phyloP scores from a whole-genome alignment of 2,329 filamentous ascomycete genomes.

The Arthroderma sp. region DNA sequence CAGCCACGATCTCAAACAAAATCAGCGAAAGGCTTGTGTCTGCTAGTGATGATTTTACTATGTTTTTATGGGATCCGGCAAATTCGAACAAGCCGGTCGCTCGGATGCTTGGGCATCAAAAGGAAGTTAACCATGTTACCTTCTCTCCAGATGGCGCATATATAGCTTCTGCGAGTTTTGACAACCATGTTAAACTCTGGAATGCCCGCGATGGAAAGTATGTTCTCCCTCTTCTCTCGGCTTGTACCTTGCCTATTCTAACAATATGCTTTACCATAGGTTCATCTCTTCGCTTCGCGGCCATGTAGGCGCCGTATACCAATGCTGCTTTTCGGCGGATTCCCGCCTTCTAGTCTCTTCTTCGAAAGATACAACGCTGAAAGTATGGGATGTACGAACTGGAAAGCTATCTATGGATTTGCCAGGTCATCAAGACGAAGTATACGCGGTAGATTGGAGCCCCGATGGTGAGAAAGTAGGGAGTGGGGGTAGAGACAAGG shows the following conservation, averaged over 20 bases:
- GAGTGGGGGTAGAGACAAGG: conserved; percentile 86
- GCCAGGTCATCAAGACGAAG: conserved; percentile 82
- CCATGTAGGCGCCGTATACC: conserved; percentile 84
- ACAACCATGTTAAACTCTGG: conserved; percentile 93
- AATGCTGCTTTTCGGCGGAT: conserved; percentile 84
- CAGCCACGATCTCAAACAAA: conserved; percentile 60
- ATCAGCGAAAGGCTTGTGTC: conserved; percentile 76
- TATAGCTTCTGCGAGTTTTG: conserved; percentile 80
- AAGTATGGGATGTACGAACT: conserved; percentile 83
- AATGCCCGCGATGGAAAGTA: conserved; percentile 54
- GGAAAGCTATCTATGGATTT: conserved; percentile 72
- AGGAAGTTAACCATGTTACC: conserved; percentile 88
- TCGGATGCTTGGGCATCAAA: conserved; percentile 86
- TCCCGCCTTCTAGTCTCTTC: conserved; percentile 76
- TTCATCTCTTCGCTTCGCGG: conserved; percentile 81
- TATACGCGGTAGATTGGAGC: conserved; percentile 91
- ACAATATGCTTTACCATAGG: conserved; percentile 26
- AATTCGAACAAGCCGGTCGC: conserved; percentile 69
- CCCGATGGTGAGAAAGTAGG: conserved; percentile 78
- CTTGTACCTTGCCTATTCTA: conserved; percentile 9
- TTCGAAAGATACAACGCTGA: conserved; percentile 85
- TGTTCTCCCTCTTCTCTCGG: conserved; percentile 11
- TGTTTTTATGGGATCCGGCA: conserved; percentile 86
- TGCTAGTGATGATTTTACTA: conserved; percentile 88
- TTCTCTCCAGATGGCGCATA: conserved; percentile 83